Evolutionary conservation across 2,329 filamentous ascomycete species (phyloP), one percentile per base, ranked within the genome.

Genomic region (Sporothrix phasma): DNA sequence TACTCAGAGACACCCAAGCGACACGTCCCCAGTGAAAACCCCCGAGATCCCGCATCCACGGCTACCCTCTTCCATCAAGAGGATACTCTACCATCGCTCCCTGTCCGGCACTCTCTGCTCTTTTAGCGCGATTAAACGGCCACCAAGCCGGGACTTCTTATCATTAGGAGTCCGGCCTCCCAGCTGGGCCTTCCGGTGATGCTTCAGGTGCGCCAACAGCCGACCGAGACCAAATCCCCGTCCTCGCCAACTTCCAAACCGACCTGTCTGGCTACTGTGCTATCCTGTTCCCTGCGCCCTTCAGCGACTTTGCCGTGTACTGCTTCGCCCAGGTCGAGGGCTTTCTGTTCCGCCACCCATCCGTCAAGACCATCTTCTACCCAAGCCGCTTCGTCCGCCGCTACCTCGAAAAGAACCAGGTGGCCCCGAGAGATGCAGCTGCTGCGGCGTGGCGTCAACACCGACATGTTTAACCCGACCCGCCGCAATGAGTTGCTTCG

Each of bases 201-300:
- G 74, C 76, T 89, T n/a, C 86, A 89, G 71, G 75, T 88, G 60
- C 80, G 84, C 51, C 85, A 88, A 68, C 79, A 88, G 62, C 76
- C 78, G 15, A 72, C 72, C 24, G 76, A 81, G 37, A 77, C 8
- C 84, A 84, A 47, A 80, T 85, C 1, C 82, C 82, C 2, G 76
- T 88, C 1, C 77, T 89, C 49, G 81, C 86, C 71, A 90, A 89
- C 72, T 89, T 88, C 68, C 87, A 89, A 73, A 90, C 87, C 0
- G 87, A 89, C 70, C 76, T 90, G 10, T 83, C 85, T 0, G 85
- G 85, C 1, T 90, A 89, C 72, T 86, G 84, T 69, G 80, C 82
- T 58, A 88, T 89, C 60, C 76, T 90, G n/a, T 87, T 90, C 66
- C 85, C 86, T 0, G 75, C 78, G 1, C 85, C 84, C 0, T 76